These are phyloP conservation scores for Yueomyces sinensis DNA, from an alignment of 805 yeast genomes.

Conservation along the genomic window DNA sequence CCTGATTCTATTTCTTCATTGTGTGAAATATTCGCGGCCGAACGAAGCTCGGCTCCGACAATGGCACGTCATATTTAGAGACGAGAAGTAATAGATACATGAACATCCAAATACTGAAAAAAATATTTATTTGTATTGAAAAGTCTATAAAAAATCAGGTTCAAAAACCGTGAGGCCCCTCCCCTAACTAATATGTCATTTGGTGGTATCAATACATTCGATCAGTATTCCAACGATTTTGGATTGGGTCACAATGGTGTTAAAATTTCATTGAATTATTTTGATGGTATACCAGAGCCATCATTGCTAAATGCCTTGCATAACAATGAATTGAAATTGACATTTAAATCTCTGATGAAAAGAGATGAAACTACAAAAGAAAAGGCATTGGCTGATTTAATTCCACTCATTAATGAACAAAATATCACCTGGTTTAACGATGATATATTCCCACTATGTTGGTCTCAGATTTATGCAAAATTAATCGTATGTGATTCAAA, in stretches of 20 bases:
- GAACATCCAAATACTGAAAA: no score
- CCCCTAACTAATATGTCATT: no score
- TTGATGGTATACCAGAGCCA: slow-evolving; percentile 69
- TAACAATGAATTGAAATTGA: slow-evolving; percentile 31
- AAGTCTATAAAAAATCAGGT: no score
- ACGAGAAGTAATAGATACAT: no score
- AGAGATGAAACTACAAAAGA: slow-evolving; percentile 79
- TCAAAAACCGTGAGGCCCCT: no score
- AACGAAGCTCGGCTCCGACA: no score
- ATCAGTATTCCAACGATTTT: slow-evolving; percentile 14
- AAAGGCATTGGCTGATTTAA: slow-evolving; percentile 52
- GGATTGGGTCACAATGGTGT: slow-evolving; percentile 31
- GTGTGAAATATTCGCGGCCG: no score
- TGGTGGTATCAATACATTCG: slow-evolving; percentile 16
- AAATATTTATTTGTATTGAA: no score
- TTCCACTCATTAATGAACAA: slow-evolving; percentile 19
- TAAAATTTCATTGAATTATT: slow-evolving; percentile 57
- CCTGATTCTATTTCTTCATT: no score
- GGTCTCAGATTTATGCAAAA: slow-evolving; percentile 78
- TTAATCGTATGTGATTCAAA: slow-evolving; percentile 60
- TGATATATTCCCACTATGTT: slow-evolving; percentile 42
- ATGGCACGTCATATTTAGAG: no score
- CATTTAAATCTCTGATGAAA: slow-evolving; percentile 67
- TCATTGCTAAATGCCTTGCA: slow-evolving; percentile 33
- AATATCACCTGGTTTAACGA: slow-evolving; percentile 25